Base-by-base conservation (phyloP, 2,329 filamentous ascomycete species). In the Penicillium freii region DNA sequence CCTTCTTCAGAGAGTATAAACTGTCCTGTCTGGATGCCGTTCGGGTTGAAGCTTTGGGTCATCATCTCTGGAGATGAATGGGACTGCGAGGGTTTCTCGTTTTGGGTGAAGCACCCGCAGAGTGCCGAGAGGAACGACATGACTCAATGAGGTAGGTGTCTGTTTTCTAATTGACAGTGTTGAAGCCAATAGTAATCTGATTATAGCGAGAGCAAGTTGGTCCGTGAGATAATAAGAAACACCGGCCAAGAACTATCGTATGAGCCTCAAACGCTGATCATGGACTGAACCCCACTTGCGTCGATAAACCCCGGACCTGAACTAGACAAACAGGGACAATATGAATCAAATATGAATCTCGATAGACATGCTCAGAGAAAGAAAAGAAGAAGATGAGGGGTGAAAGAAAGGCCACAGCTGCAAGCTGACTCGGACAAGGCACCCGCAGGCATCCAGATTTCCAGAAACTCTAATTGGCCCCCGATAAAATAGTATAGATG, bases 401-500 rank as follows among this genome's bases (percentile, higher is more conserved):
- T 21, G 51, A 39, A 50, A 40, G 39, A 57, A 27, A 59, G 42
- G 50, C n/a, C 45, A 23, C 23, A 57, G 51, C 42, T 27, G 19
- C 38, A 43, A 54, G 50, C 48, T 45, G 46, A 52, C 49, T 27
- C 46, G 38, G 33, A n/a, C 53, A 54, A 57, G 53, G 55, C 59
- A 58, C 53, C 63, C 60, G 68, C 68, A 71, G 69, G 69, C 69
- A 71, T 67, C 68, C 62, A 66, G 33, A 63, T 70, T 70, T 56
- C 42, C 43, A 21, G 31, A 43, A 39, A 6, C 23, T 43, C 52
- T 68, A 60, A 70, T 69, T 69, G 63, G 65, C 27, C 27, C 10
- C 25, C 15, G 51, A 43, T 47, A 45, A 53, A 31, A 43, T 46
- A 43, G 8, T 11, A 9, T n/a, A 0, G 1, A 23, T 52, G 51